Percentiles rank a stretch among this genome's conserved stretches.
These are phyloP conservation scores for Colletotrichum neosansevieriae DNA, from an alignment of 2,329 filamentous ascomycete species.

Conservation along the genomic window DNA sequence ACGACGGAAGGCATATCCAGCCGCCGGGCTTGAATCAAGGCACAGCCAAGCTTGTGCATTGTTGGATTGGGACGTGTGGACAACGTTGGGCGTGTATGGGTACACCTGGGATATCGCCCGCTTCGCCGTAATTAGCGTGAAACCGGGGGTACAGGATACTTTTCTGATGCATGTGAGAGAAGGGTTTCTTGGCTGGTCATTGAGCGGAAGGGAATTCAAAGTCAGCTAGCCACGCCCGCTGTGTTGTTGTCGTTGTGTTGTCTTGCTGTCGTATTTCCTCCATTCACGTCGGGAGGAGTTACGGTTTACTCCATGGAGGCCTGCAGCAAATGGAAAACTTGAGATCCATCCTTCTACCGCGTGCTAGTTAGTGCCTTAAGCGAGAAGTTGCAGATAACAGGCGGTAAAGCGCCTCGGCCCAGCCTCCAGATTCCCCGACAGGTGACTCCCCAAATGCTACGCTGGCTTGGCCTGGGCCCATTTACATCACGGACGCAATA, in stretches of 20 bases:
- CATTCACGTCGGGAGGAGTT: not conserved
- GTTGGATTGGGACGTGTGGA: constrained; percentile 2
- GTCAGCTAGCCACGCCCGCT: constrained; percentile 11
- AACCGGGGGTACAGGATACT: constrained; percentile 27
- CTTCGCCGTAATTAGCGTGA: constrained; percentile 7
- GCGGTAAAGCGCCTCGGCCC: not conserved
- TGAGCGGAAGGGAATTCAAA: not conserved
- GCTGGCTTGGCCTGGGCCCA: not conserved
- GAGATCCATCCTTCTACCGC: too few relatives aligned
- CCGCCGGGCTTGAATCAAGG: constrained; percentile 29
- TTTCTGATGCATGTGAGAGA: constrained; percentile 12
- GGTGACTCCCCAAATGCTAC: not conserved
- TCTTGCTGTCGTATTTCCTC: not conserved
- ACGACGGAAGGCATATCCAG: not conserved
- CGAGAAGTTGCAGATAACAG: constrained; percentile 16
- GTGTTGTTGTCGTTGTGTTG: not conserved
- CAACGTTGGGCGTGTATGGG: constrained; percentile 25
- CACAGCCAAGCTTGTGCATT: constrained; percentile 31
- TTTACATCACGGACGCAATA: not conserved
- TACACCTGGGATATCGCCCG: constrained; percentile 9
- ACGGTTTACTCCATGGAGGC: too few relatives aligned
- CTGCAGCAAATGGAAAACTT: too few relatives aligned
- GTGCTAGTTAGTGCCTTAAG: too few relatives aligned
- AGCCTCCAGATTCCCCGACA: too few relatives aligned
- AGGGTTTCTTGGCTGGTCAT: not conserved